Evolutionary conservation across 805 yeast genomes (phyloP), one percentile per base, ranked within the genome.

Genomic region (Hanseniaspora meyeri): DNA sequence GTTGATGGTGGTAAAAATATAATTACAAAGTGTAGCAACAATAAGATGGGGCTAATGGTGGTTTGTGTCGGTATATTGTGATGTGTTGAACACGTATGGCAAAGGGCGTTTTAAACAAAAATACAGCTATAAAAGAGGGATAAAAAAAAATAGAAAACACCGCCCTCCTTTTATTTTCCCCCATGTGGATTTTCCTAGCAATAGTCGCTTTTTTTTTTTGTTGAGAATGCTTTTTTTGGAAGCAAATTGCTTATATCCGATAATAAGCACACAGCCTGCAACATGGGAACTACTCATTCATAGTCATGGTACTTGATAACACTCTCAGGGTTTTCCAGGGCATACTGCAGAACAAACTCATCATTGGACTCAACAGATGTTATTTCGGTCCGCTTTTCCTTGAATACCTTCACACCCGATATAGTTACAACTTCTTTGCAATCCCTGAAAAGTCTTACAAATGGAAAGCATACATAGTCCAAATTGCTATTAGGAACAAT

Each of bases 381-480:
- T 8, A 54, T 34, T 19, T 54, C 57, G 5, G 42, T 24, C 27
- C 52, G 24, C 19, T 42, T 54, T 4, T 27, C n/a, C 42, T 48
- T 54, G 32, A 31, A 34, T 0, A 47, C 24, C 17, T 36, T 16
- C 2, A 40, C 20, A 11, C 51, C 51, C 2, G 43, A 38, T 12
- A 40, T 34, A 11, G 40, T 32, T 14, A 40, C 31, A 24, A 42
- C 43, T 24, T 48, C 57, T 32, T 32, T 48, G 32, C 57, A 54
- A 4, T 54, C 52, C 10, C 42, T 42, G 9, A 54, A 54, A 16
- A 54, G 24, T 29, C 57, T 39, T 9, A 42, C n/a, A 36, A 54
- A 54, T 2, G 57, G 57, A n/a, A 54, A 32, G n/a, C 57, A 54
- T 4, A 54, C 43, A 42, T 48, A 54, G 19, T 54, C 43, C 3